Evolutionary conservation across 129 eudicot genomes (phyloP).

Genomic region (Pittosporum tobira): DNA sequence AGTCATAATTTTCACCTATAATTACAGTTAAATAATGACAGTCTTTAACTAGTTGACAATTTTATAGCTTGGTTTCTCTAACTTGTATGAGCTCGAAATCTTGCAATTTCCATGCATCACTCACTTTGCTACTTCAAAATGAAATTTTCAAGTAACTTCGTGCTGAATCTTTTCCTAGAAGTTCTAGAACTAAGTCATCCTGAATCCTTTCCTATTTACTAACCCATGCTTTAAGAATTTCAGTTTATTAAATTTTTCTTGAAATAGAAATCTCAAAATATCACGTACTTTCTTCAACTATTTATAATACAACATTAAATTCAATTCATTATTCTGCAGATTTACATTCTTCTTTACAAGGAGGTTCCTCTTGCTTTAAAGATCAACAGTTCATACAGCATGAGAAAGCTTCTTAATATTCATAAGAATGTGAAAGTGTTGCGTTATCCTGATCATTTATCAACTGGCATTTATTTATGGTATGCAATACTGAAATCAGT

Average conservation of each 20-base stretch:
- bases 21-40: too few species aligned
- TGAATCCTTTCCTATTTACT: not conserved
- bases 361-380: constrained; percentile 94
- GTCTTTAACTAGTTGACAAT: too few species aligned
- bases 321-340: constrained; percentile 41
- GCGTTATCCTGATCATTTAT: constrained; percentile 87
- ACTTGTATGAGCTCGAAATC: too few species aligned
- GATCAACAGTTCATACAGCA: constrained; percentile 88
- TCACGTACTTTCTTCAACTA: not conserved
- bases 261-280: not conserved
- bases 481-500: constrained; percentile 22
- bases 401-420: constrained; percentile 69
- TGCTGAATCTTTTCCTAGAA: too few species aligned
- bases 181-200: not conserved
- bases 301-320: not conserved
- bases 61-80: too few species aligned
- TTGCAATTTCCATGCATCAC: too few species aligned
- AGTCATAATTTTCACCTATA: too few species aligned
- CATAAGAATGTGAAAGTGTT: constrained; percentile 87
- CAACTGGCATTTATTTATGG: constrained; percentile 88
- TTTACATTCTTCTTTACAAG: constrained; percentile 88
- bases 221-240: not conserved
- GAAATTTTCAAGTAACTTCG: too few species aligned
- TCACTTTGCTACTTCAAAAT: too few species aligned
- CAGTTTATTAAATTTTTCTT: not conserved